Conservation (phyloP, 495 filamentous ascomycete genomes). For the Podospora didyma region DNA sequence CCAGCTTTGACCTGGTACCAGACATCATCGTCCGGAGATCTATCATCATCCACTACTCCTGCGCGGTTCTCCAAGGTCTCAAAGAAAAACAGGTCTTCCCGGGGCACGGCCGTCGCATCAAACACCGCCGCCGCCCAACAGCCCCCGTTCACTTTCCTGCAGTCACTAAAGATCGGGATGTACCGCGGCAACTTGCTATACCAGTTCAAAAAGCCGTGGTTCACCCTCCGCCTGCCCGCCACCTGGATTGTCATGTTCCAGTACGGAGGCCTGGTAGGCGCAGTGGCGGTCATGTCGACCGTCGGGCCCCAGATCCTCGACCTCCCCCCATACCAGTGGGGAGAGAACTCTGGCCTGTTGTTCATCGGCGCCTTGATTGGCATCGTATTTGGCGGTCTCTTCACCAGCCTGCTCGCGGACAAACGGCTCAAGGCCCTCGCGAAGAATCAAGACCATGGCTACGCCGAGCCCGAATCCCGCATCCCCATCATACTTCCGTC, state of each 20-base stretch:
- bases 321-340: slow-evolving; percentile 23
- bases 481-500: slow-evolving; percentile 23
- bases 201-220: slow-evolving; percentile 25
- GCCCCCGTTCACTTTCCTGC: slow-evolving; percentile 17
- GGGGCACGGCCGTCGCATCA: slow-evolving; percentile 1
- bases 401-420: slow-evolving; percentile 16
- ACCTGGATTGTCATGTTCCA: slow-evolving; percentile 27
- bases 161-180: slow-evolving; percentile 16
- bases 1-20: slow-evolving; percentile 16
- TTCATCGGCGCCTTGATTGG: slow-evolving; percentile 26
- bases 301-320: slow-evolving; percentile 22
- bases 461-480: slow-evolving; percentile 25
- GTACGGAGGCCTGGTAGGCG: slow-evolving; percentile 26
- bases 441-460: slow-evolving; percentile 14
- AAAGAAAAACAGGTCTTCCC: slow-evolving; percentile 6
- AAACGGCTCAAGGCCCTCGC: slow-evolving; percentile 12
- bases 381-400: slow-evolving; percentile 16
- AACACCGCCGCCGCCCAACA: neutral
- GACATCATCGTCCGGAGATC: slow-evolving; percentile 9
- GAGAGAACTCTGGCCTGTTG: slow-evolving; percentile 18
- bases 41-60: neutral
- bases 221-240: slow-evolving; percentile 20
- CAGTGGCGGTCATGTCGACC: slow-evolving; percentile 22
- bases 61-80: slow-evolving; percentile 8
- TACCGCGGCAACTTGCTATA: slow-evolving; percentile 13